Evolutionary conservation across 306 rosid genomes (phyloP).

Genomic region (Sphenostylis stenocarpa): DNA sequence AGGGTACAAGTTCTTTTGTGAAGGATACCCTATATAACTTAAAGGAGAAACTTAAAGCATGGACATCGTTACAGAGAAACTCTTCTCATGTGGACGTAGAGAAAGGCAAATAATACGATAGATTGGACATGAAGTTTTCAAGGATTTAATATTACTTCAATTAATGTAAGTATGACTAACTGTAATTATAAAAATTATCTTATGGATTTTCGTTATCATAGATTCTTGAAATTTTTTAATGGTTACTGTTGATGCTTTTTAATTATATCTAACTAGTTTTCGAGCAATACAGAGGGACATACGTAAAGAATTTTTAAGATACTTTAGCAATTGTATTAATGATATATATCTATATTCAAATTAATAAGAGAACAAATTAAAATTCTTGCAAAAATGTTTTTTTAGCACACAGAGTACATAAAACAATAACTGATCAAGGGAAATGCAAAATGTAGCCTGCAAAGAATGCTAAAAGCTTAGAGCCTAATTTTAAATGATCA

Average conservation of each 20-base stretch:
- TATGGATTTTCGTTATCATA: neutral
- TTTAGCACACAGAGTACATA: too few species aligned
- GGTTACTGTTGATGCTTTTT: too few species aligned
- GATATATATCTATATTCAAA: too few species aligned
- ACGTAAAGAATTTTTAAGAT: neutral
- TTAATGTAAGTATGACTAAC: neutral
- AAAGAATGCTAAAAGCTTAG: too few species aligned
- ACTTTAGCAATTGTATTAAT: neutral
- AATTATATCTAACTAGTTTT: neutral
- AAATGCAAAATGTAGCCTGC: too few species aligned
- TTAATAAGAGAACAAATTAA: neutral
- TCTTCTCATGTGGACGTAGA: conserved; percentile 23
- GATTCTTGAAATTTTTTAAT: neutral
- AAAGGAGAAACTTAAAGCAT: conserved; percentile 33
- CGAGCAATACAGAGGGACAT: neutral
- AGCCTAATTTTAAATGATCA: too few species aligned
- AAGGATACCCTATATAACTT: conserved; percentile 31
- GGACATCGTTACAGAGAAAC: conserved; percentile 29
- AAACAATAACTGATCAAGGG: too few species aligned
- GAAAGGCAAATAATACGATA: neutral
- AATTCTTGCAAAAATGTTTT: neutral
- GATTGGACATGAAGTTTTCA: neutral
- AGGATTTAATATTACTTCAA: neutral
- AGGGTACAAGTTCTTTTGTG: conserved; percentile 39
- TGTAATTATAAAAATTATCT: neutral